Base-by-base conservation (phyloP, 495 filamentous ascomycete genomes). In the Sporormia fimetaria region DNA sequence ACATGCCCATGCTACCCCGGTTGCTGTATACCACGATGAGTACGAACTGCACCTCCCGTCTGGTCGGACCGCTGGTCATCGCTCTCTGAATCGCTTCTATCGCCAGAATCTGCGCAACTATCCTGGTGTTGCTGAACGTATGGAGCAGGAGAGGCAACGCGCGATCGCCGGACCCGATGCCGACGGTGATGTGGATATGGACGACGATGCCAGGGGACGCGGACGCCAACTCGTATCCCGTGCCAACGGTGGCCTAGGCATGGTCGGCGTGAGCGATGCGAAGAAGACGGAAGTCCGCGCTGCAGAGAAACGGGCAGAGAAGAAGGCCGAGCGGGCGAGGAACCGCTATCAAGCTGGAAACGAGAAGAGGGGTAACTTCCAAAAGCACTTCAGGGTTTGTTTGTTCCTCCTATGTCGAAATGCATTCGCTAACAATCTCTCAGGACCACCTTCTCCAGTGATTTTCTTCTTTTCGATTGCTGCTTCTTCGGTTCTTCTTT, bases 31-130 rank as follows among this genome's bases (percentile, higher is more conserved):
- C 60, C 76, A 88, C 51, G 80, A 85, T 42, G 90, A 96, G 18
- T 85, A 81, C 54, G 92, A 96, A 61, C 71, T 98, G 12, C 84
- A 96, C 57, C 74, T 98, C n/a, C 88, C 88, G 2, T 82, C 80
- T 12, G 90, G 90, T 22, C 75, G 79, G 40, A 80, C 80, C n/a
- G 87, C 86, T 24, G 90, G 90, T 28, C 92, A 96, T 58, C 76
- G 90, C 38, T 87, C 83, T 6, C 66, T 93, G 11, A 76, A 80
- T 44, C 73, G 69, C 37, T 95, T 94, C 62, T 98, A 76, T 62
- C 81, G 85, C 34, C 90, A 98, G 65, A 95, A 96, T 62, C 67
- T 96, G 23, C 80, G 83, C 66, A 80, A 69, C 59, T 73, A 92
- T 63, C 83, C 83, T 3, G 73, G 78, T 4, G 60, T 74, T 0